These are phyloP conservation scores for Nicotiana sylvestris DNA, from an alignment of 257 asterid species.

Conservation along the genomic window DNA sequence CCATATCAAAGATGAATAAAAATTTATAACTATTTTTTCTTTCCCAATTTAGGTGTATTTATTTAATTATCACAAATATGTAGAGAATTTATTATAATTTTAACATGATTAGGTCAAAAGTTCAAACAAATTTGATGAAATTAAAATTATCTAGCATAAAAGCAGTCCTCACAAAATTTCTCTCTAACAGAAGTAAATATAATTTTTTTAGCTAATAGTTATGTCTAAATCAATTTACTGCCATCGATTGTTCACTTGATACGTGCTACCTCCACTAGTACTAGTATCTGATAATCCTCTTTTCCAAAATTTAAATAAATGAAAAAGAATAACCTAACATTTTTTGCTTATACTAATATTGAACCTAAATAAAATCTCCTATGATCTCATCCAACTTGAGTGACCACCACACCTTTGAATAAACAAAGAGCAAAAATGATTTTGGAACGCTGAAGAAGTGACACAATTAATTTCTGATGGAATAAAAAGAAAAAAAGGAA, in stretches of 20 bases:
- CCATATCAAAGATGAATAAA: constrained; percentile 7
- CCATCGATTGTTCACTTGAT: not conserved
- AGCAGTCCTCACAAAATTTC: not conserved
- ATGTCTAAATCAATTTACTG: not conserved
- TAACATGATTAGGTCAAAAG: not conserved
- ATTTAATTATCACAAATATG: not conserved
- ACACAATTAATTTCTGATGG: not conserved
- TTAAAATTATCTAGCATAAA: not conserved
- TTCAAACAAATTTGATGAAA: not conserved
- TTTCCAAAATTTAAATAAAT: too few relatives aligned
- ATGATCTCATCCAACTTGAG: not conserved
- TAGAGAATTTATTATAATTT: not conserved
- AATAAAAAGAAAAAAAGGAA: not conserved
- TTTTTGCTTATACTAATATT: not conserved
- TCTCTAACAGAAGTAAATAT: not conserved
- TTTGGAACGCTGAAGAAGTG: not conserved
- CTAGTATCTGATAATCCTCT: not conserved
- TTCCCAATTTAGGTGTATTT: not conserved
- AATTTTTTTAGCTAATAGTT: not conserved
- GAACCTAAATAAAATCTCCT: not conserved
- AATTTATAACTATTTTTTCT: not conserved
- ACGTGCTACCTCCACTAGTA: not conserved
- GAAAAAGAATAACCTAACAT: not conserved
- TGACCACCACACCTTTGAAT: not conserved
- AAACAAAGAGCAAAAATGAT: not conserved